A percentile compares a stretch with the other conserved stretches of the same genome.
These are phyloP conservation scores for Rhizopus stolonifer DNA, from an alignment of 371 early-diverging fungal genomes.

Conservation along the genomic window DNA sequence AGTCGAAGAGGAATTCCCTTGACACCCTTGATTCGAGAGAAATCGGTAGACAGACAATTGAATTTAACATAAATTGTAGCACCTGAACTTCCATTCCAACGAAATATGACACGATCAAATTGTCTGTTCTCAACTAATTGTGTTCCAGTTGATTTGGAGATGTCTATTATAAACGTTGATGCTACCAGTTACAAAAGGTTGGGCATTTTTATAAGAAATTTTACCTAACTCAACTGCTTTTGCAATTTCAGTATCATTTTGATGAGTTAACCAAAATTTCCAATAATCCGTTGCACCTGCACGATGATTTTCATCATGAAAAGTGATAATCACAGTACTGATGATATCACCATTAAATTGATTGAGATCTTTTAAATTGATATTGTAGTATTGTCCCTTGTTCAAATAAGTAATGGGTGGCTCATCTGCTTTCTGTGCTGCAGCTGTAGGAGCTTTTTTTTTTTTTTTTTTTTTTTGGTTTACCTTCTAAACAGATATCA, in stretches of 20 bases:
- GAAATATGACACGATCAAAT: conserved; percentile 52
- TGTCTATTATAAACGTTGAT: conserved; percentile 48
- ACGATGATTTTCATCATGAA: conserved; percentile 74
- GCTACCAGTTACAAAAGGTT: too few species aligned
- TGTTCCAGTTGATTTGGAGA: conserved; percentile 21
- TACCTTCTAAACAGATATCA: conserved; percentile 22
- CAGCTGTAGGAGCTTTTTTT: conserved; percentile 27
- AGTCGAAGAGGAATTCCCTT: conserved; percentile 58
- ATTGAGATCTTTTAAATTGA: conserved; percentile 44
- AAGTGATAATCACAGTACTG: conserved; percentile 63
- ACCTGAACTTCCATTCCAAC: conserved; percentile 48
- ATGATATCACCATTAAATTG: conserved; percentile 50
- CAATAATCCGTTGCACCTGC: conserved; percentile 67
- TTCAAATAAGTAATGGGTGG: conserved; percentile 28
- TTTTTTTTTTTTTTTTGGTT: not conserved
- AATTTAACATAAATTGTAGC: conserved; percentile 50
- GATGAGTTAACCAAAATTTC: conserved; percentile 80
- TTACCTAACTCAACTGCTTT: conserved; percentile 55
- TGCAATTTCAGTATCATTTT: conserved; percentile 44
- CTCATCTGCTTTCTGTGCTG: conserved; percentile 27
- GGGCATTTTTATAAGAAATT: too few species aligned
- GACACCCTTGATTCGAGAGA: conserved; percentile 57
- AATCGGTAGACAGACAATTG: conserved; percentile 58
- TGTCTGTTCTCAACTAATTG: conserved; percentile 26
- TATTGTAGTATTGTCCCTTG: conserved; percentile 54